phyloP scores from a whole-genome alignment of 2,329 filamentous ascomycete genomes.

The Xylaria sp. region DNA sequence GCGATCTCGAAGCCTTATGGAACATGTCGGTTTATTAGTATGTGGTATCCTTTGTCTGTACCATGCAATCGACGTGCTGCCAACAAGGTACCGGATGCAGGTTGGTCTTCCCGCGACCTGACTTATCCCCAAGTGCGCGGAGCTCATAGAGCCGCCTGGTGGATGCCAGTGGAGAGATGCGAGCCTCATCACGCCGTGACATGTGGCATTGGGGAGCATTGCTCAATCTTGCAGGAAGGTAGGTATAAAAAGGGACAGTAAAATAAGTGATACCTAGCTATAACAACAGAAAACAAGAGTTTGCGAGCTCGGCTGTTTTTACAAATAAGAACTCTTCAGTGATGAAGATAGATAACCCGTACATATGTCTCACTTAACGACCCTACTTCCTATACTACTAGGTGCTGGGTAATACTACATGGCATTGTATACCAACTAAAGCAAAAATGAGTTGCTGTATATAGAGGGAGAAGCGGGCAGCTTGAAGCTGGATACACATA shows the following conservation, averaged over 20 bases:
- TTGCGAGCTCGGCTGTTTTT: not conserved
- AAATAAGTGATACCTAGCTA: slow-evolving; percentile 16
- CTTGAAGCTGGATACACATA: slow-evolving; percentile 1
- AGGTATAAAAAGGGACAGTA: slow-evolving; percentile 1
- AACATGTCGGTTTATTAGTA: slow-evolving; percentile 6
- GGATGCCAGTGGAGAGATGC: slow-evolving; percentile 33
- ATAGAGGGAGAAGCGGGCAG: not conserved
- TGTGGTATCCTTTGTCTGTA: slow-evolving; percentile 29
- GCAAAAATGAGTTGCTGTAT: not conserved
- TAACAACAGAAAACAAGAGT: slow-evolving; percentile 2
- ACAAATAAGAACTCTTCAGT: not conserved
- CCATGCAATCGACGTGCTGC: slow-evolving; percentile 22
- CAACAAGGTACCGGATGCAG: slow-evolving; percentile 36
- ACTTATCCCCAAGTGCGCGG: slow-evolving; percentile 29
- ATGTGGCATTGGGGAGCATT: slow-evolving; percentile 31
- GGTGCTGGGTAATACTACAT: slow-evolving; percentile 6
- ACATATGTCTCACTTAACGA: slow-evolving; percentile 2
- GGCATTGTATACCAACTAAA: not conserved
- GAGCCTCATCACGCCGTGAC: slow-evolving; percentile 35
- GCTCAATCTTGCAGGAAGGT: slow-evolving; percentile 15
- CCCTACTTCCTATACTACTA: not conserved
- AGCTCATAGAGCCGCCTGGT: slow-evolving; percentile 27
- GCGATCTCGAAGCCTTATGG: slow-evolving; percentile 4
- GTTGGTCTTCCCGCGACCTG: slow-evolving; percentile 24
- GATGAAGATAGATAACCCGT: not conserved